Evolutionary conservation across 2,329 filamentous ascomycete species (phyloP).

Genomic region (Alternaria consortialis): DNA sequence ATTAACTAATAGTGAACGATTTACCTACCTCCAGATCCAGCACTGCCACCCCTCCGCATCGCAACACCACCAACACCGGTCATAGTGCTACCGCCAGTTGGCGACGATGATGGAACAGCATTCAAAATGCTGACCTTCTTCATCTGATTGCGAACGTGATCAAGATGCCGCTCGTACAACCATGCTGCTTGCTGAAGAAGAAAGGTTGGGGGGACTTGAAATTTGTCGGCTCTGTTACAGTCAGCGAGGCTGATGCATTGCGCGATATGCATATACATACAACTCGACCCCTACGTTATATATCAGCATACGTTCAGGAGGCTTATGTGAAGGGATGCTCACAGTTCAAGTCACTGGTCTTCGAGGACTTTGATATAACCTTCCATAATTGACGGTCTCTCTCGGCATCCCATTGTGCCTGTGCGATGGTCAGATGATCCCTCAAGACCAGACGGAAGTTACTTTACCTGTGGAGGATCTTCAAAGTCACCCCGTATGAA

Average conservation of each 20-base stretch:
- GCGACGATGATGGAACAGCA: slow-evolving; percentile 62
- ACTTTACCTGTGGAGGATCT: slow-evolving; percentile 81
- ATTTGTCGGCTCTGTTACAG: slow-evolving; percentile 67
- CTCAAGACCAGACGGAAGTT: not conserved
- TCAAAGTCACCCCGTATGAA: slow-evolving; percentile 87
- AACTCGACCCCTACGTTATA: slow-evolving; percentile 72
- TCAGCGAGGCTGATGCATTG: slow-evolving; percentile 13
- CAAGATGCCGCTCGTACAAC: slow-evolving; percentile 89
- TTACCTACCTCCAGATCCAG: slow-evolving; percentile 50
- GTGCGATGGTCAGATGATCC: slow-evolving; percentile 17
- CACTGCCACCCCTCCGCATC: slow-evolving; percentile 64
- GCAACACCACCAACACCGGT: slow-evolving; percentile 50
- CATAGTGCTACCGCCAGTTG: slow-evolving; percentile 54
- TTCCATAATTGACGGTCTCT: slow-evolving; percentile 94
- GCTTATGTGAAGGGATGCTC: slow-evolving; percentile 30
- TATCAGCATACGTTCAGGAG: not conserved
- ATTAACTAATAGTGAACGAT: not conserved
- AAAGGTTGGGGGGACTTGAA: slow-evolving; percentile 87
- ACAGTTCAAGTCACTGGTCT: slow-evolving; percentile 88
- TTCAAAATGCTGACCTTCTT: slow-evolving; percentile 72
- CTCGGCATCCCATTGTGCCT: slow-evolving; percentile 86
- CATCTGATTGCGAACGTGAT: slow-evolving; percentile 90
- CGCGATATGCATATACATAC: slow-evolving; percentile 58
- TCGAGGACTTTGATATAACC: slow-evolving; percentile 81
- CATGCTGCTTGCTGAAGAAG: slow-evolving; percentile 92